Evolutionary conservation across 257 asterid species (phyloP), one percentile per base, ranked within the genome.

Genomic region (Mentha longifolia): DNA sequence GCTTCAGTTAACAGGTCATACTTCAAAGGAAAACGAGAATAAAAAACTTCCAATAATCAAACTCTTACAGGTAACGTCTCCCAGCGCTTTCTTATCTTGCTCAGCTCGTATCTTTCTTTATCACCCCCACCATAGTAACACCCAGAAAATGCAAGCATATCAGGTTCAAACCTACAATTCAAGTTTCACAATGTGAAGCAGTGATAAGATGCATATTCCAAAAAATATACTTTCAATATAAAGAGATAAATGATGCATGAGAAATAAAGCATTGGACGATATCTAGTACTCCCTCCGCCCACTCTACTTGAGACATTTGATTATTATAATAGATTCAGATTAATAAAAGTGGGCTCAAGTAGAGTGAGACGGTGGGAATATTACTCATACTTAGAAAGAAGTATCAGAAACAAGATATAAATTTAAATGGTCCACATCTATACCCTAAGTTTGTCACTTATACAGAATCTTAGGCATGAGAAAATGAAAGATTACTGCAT

Each of bases 51-150:
- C 45, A 80, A 13, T 54, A 77, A 73, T 67, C 25, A 54, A 65
- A 71, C 73, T 76, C 86, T 81, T 80, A 85, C 93, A 71, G 90
- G 90, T 74, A 85, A 74, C 5, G 93, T 85, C 19, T 85, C 87
- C 93, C 93, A 87, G 39, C 93, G 88, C 81, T 85, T 85, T 77
- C 95, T 82, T 78, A 88, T 85, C 83, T 88, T 83, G 50, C 82
- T 77, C 46, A 88, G 80, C 63, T 85, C 91, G 13, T 59, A 28
- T 65, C 89, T 85, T 80, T 88, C 95, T 85, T 82, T 85, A 50
- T 88, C 91, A 43, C 95, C 95, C 46, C 95, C 91, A 42, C 95
- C 95, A 77, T 74, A 88, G 78, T 88, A 88, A 79, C 95, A 88
- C 54, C 95, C 89, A 25, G 95, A 88, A 74, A 85, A 88, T 41